These are phyloP conservation scores for Biscutella auriculata DNA, from an alignment of 441 rosid species.

Conservation along the genomic window DNA sequence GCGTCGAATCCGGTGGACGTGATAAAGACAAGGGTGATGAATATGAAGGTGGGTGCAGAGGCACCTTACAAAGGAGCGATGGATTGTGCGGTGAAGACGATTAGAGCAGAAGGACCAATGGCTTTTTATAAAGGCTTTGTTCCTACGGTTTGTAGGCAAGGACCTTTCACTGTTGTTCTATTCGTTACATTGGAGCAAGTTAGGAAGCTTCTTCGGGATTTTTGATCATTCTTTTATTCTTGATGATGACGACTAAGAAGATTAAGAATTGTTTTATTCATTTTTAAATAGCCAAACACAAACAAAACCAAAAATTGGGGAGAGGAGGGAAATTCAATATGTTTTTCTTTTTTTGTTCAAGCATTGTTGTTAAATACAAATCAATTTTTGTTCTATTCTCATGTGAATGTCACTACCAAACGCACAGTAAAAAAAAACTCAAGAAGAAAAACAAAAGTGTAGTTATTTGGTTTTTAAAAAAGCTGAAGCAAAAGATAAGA, in stretches of 20 bases:
- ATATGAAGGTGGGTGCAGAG: constrained; percentile 43
- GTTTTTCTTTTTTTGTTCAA: background rate
- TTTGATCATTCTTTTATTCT: constrained; percentile 5
- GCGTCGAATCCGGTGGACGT: constrained; percentile 61
- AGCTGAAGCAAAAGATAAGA: background rate
- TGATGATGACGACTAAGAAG: background rate
- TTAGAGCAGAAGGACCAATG: constrained; percentile 44
- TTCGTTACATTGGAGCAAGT: constrained; percentile 62
- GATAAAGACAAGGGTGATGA: constrained; percentile 56
- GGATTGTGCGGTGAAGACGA: constrained; percentile 52
- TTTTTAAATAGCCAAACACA: background rate
- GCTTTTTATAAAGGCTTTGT: constrained; percentile 56
- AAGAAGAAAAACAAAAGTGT: background rate
- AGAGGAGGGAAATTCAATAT: background rate
- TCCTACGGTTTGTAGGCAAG: constrained; percentile 57
- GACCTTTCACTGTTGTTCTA: constrained; percentile 55
- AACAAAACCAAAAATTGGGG: background rate
- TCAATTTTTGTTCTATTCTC: constrained; percentile 6
- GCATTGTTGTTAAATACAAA: constrained; percentile 1
- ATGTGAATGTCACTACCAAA: constrained; percentile 12
- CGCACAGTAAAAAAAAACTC: background rate
- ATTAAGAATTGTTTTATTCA: background rate
- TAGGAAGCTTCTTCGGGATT: constrained; percentile 43
- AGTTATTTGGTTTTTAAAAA: constrained; percentile 4
- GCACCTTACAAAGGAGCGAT: constrained; percentile 41